Evolutionary conservation across 768 basidiomycete species (phyloP), one percentile per base, ranked within the genome.

Genomic region (Pleurotus ostreatus): DNA sequence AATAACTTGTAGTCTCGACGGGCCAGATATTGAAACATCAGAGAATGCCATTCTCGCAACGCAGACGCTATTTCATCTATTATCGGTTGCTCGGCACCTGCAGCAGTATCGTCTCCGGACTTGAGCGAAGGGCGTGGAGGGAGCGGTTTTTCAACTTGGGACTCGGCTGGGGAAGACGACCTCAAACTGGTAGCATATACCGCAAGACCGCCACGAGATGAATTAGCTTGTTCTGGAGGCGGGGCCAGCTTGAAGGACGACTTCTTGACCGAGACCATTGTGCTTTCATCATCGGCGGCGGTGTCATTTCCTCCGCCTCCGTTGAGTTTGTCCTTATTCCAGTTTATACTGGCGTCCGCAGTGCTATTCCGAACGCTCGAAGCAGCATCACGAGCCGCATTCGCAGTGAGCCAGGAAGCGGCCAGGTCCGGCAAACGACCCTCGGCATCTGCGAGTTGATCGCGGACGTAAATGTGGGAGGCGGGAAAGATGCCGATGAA

Each of bases 21-120:
- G 7, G 89, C 87, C 41, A 98, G 86, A 68, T 97, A 94, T 59
- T 88, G 88, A 66, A 93, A 94, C 81, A 98, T 88, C 51, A 94
- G 76, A 37, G 83, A 82, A 65, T 96, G 89, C 94, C 95, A 98
- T 81, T 98, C 96, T 39, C 96, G 85, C 44, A 98, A 74, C 0
- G 96, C 95, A 6, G 93, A 96, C 0, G 96, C 92, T 61, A 98
- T 96, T 75, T 98, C 96, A 71, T 98, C 96, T 49, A 98, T 85
- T 66, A 98, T 88, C 8, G 96, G 96, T 65, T 97, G 94, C 2
- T 70, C 74, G 18, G 79, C 77, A 8, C 96, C 96, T 0, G 88
- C 86, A 3, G 82, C 79, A 2, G 96, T 98, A 62, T 98, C 95
- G 66, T 97, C 96, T 38, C 92, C 93, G 8, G 93, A 92, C 60